phyloP scores from a whole-genome alignment of 148 eudicot species.

The Fagopyrum esculentum region DNA sequence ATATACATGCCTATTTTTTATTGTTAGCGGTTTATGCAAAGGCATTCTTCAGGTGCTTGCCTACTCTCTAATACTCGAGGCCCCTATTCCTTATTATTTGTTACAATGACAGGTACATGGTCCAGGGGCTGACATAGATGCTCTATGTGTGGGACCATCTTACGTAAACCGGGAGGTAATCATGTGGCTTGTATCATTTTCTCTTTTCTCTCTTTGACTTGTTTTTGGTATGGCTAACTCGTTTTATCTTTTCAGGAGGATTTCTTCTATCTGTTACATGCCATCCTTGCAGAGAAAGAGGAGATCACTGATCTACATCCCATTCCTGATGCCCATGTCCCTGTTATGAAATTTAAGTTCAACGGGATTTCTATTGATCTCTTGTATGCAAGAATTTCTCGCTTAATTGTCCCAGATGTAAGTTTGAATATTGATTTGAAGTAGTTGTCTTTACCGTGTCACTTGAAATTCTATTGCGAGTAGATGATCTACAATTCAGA shows the following conservation, averaged over 20 bases:
- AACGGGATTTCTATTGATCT: conserved; percentile 78
- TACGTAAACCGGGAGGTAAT: conserved; percentile 76
- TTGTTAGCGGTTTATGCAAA: background rate
- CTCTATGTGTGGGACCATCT: conserved; percentile 80
- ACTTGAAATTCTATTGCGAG: background rate
- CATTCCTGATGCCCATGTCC: conserved; percentile 85
- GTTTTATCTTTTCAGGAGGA: conserved; percentile 40
- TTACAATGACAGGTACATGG: conserved; percentile 51
- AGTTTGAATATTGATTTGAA: conserved; percentile 18
- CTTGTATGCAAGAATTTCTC: conserved; percentile 67
- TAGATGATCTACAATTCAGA: background rate
- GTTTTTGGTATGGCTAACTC: background rate
- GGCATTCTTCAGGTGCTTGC: background rate
- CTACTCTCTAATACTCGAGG: background rate
- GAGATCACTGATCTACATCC: conserved; percentile 84
- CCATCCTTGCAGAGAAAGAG: conserved; percentile 46
- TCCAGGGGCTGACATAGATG: conserved; percentile 86
- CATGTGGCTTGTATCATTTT: background rate
- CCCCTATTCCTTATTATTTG: background rate
- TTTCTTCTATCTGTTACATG: conserved; percentile 51
- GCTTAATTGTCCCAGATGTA: conserved; percentile 76
- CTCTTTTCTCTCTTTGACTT: background rate
- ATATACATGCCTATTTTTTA: background rate
- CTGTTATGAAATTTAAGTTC: conserved; percentile 81
- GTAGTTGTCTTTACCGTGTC: background rate